Evolutionary conservation across 805 yeast genomes (phyloP), one percentile per base, ranked within the genome.

Genomic region (Candida silvatica): DNA sequence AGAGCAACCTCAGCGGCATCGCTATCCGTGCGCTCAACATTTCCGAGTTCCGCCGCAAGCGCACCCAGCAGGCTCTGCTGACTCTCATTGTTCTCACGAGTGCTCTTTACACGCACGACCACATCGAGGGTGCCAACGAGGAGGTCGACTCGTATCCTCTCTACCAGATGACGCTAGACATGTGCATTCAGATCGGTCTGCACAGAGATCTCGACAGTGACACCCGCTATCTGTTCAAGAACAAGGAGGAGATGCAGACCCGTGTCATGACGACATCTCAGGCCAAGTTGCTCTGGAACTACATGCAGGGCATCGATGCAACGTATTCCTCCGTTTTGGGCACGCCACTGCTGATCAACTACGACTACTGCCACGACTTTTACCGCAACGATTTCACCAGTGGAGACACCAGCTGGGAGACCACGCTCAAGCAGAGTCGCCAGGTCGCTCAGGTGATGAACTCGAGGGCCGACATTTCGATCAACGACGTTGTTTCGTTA

Each of bases 271-370:
- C 37, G 3, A 6, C 22, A 4, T 14, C 5, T n/a, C 9, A 20
- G 28, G 17, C 27, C 3, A 44, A 37, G 24, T 8, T 14, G 12
- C 29, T 47, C 15, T 46, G 51, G 51, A 43, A 44, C 28, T 33
- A 41, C 34, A 25, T 46, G 17, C 23, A 39, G 12, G 12, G 16
- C 3, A 6, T 27, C 5, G 51, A 47, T 34, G 31, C 44, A 1
- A 16, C n/a, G 6, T 46, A 39, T 35, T 35, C 34, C 6, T 20
- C 35, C 15, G n/a, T 12, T 6, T n/a, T 29, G 4, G 40, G 38
- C 4, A 15, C 34, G 1, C 46, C 46, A 5, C 33, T 43, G 17
- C 16, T 39, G 9, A 37, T 47, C 17, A 36, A 46, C 29, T 31
- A 39, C 16, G 35, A 39, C 5, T 44, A 17, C 25, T 39, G 41